phyloP scores from a whole-genome alignment of 306 rosid genomes.

The Phaseolus lunatus region DNA sequence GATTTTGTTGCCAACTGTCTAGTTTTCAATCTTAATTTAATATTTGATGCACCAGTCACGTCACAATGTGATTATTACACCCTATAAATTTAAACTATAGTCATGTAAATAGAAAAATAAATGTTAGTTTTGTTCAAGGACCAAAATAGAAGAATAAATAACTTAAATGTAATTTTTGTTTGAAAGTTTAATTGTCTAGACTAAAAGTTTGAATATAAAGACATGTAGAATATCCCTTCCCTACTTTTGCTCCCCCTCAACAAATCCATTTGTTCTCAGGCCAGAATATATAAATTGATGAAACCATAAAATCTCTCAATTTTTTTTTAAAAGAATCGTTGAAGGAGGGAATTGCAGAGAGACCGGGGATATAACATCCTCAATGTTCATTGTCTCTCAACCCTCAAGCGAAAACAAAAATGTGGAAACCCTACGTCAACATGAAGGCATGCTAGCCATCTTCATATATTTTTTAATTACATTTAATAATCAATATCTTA shows the following conservation, averaged over 20 bases:
- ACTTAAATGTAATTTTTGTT: not conserved
- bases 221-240: constrained; percentile 1
- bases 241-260: constrained; percentile 31
- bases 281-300: not conserved
- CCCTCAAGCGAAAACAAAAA: not conserved
- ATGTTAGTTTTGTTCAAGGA: not conserved
- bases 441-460: constrained; percentile 46
- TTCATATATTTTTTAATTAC: not conserved
- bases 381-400: not conserved
- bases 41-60: too few species aligned
- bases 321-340: not conserved
- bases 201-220: not conserved
- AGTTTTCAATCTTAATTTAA: too few species aligned
- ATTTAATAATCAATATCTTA: not conserved
- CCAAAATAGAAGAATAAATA: not conserved
- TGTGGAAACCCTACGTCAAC: not conserved
- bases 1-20: too few species aligned
- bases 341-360: not conserved
- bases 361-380: not conserved
- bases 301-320: not conserved
- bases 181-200: not conserved
- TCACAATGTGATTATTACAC: not conserved
- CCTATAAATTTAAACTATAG: not conserved
- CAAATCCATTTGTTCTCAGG: not conserved
- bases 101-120: not conserved